Base-by-base conservation (phyloP, 352 stramenopile species). In the Elongisporangium senticosum region DNA sequence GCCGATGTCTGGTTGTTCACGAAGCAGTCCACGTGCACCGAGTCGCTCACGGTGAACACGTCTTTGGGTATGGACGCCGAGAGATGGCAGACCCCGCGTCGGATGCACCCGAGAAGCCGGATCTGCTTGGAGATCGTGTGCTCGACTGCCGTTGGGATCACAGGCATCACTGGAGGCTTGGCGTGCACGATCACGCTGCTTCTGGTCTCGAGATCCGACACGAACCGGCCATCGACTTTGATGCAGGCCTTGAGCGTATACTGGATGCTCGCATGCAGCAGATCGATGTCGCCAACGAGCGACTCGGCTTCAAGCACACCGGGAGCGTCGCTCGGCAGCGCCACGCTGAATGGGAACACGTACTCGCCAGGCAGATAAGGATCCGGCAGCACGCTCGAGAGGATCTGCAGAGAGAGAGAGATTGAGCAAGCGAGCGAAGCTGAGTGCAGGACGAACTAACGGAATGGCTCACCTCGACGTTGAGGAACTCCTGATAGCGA, bases 1-100 rank as follows among this genome's bases (percentile, higher is more conserved):
- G 72, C 64, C 13, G 68, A 75, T 10, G 82, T 89, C 61, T 89
- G 75, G 63, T 89, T 91, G 58, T 87, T 86, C 10, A 91, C 74
- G 26, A 88, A 87, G 57, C 79, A 83, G 51, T 88, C 72, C 39
- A 91, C 69, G 4, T 80, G 71, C 11, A 77, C 77, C 20, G 63
- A 83, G 26, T 91, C 82, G 17, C 74, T 74, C 1, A 87, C 65
- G 2, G 55, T 69, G 39, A 87, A 86, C 21, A 82, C 67, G 59
- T 88, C 83, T 49, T 79, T 80, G 58, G 74, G 64, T 65, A 91
- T 87, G 17, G 79, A 81, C 14, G 80, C 76, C 7, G 75, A 77
- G 14, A 91, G 59, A 55, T 87, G 72, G 47, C 75, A 87, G 23
- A 69, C 86, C 15, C 82, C 82, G 22, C 78, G 69, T 51, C 69